Percentiles rank a stretch among this genome's conserved stretches.
Evolutionary conservation across 2,329 filamentous ascomycete species (phyloP).

Genomic region (Sphaerulina vaccinii): DNA sequence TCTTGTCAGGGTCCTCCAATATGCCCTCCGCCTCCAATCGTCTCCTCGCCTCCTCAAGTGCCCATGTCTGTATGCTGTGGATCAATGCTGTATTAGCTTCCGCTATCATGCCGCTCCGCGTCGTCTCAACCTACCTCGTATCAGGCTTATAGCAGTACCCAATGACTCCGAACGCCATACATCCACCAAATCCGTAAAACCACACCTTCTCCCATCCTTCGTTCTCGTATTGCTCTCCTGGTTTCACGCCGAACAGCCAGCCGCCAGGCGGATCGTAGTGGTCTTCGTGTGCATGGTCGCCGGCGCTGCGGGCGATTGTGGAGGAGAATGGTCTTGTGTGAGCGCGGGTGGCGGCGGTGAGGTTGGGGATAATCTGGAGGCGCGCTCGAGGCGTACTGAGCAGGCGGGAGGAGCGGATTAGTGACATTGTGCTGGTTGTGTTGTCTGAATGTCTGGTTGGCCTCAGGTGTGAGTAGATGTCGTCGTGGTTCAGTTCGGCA

Average conservation of each 20-base stretch:
- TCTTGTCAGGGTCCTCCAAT: not conserved
- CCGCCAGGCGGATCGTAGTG: slow-evolving; percentile 88
- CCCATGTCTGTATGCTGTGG: slow-evolving; percentile 95
- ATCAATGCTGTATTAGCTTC: not conserved
- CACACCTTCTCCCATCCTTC: slow-evolving; percentile 94
- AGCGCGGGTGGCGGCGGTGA: slow-evolving; percentile 27
- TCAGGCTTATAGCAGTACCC: slow-evolving; percentile 97
- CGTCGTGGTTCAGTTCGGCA: not conserved
- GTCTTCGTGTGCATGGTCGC: slow-evolving; percentile 66
- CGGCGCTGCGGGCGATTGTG: slow-evolving; percentile 37
- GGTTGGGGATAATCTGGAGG: slow-evolving; percentile 35
- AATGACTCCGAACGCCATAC: slow-evolving; percentile 68
- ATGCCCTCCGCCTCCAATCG: slow-evolving; percentile 95
- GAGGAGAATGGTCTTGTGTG: slow-evolving; percentile 36
- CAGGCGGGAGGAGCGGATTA: slow-evolving; percentile 33
- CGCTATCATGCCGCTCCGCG: no score
- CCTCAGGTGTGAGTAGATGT: slow-evolving; percentile 5
- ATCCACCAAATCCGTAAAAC: slow-evolving; percentile 81
- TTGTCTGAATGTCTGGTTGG: slow-evolving; percentile 1
- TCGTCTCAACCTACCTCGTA: slow-evolving; percentile 89
- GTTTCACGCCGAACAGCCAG: slow-evolving; percentile 92
- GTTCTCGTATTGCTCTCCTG: slow-evolving; percentile 90
- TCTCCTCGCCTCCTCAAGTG: slow-evolving; percentile 91
- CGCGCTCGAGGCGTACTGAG: slow-evolving; percentile 34
- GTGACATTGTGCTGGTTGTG: slow-evolving; percentile 31